Evolutionary conservation across 192 early-diverging fungal species (phyloP).

Genomic region (Diversispora epigaea): DNA sequence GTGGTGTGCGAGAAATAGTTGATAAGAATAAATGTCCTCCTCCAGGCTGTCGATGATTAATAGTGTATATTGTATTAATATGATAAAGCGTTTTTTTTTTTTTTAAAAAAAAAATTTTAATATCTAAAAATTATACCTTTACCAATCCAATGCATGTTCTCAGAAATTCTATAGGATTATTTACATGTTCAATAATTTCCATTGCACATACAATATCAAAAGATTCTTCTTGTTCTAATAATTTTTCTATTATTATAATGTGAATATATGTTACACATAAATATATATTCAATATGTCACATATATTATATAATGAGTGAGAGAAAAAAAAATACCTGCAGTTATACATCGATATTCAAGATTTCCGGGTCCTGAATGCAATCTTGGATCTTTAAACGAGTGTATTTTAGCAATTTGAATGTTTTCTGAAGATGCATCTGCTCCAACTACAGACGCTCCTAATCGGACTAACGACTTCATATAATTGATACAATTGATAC

Average conservation of each 20-base stretch:
- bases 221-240: conserved; percentile 45
- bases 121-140: conserved; percentile 49
- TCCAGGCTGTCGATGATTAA: conserved; percentile 47
- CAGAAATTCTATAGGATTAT: conserved; percentile 69
- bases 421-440: conserved; percentile 87
- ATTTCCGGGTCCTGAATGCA: conserved; percentile 50
- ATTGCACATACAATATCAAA: conserved; percentile 84
- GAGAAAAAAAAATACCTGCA: conserved; percentile 42
- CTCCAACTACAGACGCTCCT: conserved; percentile 70
- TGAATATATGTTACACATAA: background rate
- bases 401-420: conserved; percentile 78
- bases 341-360: conserved; percentile 68
- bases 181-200: conserved; percentile 95
- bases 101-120: conserved; percentile 17
- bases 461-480: conserved; percentile 70
- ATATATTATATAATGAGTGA: background rate
- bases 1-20: conserved; percentile 85
- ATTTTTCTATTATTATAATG: conserved; percentile 52
- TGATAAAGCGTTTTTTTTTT: background rate
- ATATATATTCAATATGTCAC: background rate
- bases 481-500: background rate
- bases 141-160: conserved; percentile 61
- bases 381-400: conserved; percentile 62
- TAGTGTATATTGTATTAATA: background rate
- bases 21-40: conserved; percentile 77